Evolutionary conservation across 345 rosid species (phyloP).

Genomic region (Theobroma cacao): DNA sequence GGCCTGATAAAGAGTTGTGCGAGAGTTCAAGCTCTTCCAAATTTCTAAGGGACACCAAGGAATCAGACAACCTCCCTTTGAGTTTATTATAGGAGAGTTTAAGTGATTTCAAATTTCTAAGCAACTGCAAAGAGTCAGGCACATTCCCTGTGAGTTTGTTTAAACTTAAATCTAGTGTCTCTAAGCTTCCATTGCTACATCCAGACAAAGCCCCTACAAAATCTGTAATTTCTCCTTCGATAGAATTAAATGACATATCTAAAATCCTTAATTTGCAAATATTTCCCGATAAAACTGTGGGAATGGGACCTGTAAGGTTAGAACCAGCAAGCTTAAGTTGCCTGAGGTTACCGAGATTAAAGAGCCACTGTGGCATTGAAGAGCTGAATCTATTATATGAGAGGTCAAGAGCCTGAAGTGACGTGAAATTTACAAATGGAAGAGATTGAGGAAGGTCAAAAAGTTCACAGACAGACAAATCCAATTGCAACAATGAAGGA

Average conservation of each 20-base stretch:
- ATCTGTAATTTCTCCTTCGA: slow-evolving; percentile 18
- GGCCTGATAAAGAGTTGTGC: slow-evolving; percentile 1
- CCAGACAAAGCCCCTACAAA: slow-evolving; percentile 17
- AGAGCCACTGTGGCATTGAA: slow-evolving; percentile 16
- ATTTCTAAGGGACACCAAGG: neutral
- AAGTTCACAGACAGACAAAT: neutral
- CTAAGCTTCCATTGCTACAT: slow-evolving; percentile 12
- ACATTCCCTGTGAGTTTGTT: slow-evolving; percentile 23
- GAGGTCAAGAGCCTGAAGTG: slow-evolving; percentile 20
- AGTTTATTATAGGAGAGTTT: neutral
- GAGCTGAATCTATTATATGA: slow-evolving; percentile 17
- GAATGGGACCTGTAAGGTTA: neutral
- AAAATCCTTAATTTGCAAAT: neutral
- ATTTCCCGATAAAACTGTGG: neutral
- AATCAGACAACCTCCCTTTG: no score
- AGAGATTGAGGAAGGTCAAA: neutral
- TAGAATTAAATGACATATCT: neutral
- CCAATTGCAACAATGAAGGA: neutral
- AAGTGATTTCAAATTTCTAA: slow-evolving; percentile 18
- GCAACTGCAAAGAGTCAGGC: slow-evolving; percentile 26
- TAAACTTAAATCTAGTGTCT: slow-evolving; percentile 7
- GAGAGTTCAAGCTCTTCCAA: neutral
- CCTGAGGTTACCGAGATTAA: slow-evolving; percentile 14
- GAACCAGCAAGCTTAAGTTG: neutral
- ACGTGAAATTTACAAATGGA: neutral